Evolutionary conservation across 208 protist species (phyloP), one percentile per base, ranked within the genome.

Genomic region (Acanthamoeba polyphaga): DNA sequence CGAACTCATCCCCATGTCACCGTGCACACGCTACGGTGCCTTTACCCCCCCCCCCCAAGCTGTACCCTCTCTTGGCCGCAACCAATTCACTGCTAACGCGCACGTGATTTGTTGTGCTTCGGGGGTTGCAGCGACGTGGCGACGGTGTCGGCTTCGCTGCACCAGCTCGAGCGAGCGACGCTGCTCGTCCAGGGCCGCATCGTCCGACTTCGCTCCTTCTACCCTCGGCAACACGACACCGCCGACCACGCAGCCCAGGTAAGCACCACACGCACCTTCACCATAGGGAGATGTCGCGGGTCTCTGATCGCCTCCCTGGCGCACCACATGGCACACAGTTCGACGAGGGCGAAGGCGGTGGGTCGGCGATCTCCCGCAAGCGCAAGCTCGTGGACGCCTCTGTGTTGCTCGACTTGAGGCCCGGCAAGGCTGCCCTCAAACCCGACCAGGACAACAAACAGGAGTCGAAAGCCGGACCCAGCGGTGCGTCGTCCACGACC

Each of bases 141-240:
- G 22, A 84, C 34, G 3, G 46, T 84, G 34, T 10, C 76, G 43
- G 76, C 76, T 19, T 84, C 76, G 76, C 76, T 84, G 22, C 76
- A 84, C 43, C 76, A 84, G 22, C 34, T 84, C 43, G 76, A 84
- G 27, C 34, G 43, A 29, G 76, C 76, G 34, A 58, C 76, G 17
- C 13, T 84, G 76, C 43, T 84, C 7, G 76, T 84, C 24, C 76
- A 84, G 46, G 76, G 76, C 3, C 19, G 76, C 43, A 84, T 84
- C 32, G 9, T n/a, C 24, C 43, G 76, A 15, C 72, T 80, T 38
- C 72, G 72, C 12, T 80, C 72, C 29, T 80, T 51, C 38, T 80
- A 80, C 2, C 72, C 72, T 38, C 72, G 32, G 34, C 38, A 38
- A 27, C 38, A 46, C 34, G 29, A 51, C 72, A 51, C 72, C 72